Evolutionary conservation across 768 basidiomycete genomes (phyloP).

Genomic region (Lanmaoa rubissima): DNA sequence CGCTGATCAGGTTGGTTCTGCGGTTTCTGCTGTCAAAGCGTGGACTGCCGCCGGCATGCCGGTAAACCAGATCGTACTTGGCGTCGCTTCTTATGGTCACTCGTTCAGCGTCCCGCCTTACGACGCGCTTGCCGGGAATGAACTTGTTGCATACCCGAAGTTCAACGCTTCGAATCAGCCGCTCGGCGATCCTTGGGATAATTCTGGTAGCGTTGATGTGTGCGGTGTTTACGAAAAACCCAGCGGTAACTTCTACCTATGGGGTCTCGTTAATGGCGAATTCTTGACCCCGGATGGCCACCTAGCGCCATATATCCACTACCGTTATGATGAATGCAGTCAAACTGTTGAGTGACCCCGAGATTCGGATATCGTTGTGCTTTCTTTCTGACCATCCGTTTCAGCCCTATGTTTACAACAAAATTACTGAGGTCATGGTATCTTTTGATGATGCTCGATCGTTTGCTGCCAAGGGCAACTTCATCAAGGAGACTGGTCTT

Average conservation of each 20-base stretch:
- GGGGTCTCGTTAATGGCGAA: constrained; percentile 56
- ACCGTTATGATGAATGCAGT: constrained; percentile 60
- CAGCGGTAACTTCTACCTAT: constrained; percentile 57
- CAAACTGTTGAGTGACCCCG: constrained; percentile 54
- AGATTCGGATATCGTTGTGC: neutral
- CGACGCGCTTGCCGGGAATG: constrained; percentile 38
- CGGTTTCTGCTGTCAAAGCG: constrained; percentile 60
- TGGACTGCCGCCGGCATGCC: constrained; percentile 83
- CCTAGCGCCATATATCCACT: constrained; percentile 43
- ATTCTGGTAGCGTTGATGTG: constrained; percentile 42
- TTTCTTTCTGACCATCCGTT: neutral
- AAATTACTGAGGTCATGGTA: constrained; percentile 49
- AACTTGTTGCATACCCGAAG: constrained; percentile 45
- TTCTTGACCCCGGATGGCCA: constrained; percentile 39
- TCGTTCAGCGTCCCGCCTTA: constrained; percentile 48
- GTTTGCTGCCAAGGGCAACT: constrained; percentile 57
- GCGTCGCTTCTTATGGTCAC: constrained; percentile 81
- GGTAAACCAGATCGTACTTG: constrained; percentile 65
- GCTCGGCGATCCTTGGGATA: constrained; percentile 62
- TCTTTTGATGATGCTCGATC: constrained; percentile 61
- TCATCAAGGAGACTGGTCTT: constrained; percentile 49
- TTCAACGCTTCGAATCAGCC: constrained; percentile 46
- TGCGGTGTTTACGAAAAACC: constrained; percentile 49
- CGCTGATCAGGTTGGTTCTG: constrained; percentile 66
- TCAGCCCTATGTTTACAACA: constrained; percentile 66